Evolutionary conservation across 208 protist genomes (phyloP).

Genomic region (Lotmaria passim): DNA sequence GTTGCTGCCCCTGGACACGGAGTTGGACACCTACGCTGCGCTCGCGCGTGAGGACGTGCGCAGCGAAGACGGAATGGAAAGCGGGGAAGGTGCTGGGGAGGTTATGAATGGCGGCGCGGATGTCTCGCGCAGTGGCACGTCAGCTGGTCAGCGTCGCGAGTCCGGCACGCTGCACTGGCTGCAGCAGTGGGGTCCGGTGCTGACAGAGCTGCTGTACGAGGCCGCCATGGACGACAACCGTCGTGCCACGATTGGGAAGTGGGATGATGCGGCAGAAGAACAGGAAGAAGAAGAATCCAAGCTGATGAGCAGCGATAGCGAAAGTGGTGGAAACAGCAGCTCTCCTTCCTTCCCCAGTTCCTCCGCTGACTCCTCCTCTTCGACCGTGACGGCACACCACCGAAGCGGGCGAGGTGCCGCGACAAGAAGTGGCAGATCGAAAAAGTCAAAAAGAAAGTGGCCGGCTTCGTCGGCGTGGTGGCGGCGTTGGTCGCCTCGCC

Average conservation of each 20-base stretch:
- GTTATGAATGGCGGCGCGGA: background rate
- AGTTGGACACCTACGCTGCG: conserved; percentile 9
- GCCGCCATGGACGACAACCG: conserved; percentile 17
- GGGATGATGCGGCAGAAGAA: background rate
- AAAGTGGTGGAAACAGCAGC: background rate
- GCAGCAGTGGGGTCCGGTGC: conserved; percentile 30
- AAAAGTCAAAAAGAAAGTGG: background rate
- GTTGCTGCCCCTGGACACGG: conserved; percentile 24
- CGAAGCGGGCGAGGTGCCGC: too few relatives aligned
- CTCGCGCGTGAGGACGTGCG: background rate
- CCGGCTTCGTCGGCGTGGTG: too few relatives aligned
- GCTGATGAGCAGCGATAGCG: background rate
- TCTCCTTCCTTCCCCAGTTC: too few relatives aligned
- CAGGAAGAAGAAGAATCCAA: background rate
- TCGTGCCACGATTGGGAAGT: too few relatives aligned
- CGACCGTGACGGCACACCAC: background rate
- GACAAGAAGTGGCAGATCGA: background rate
- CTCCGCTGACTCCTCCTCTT: background rate
- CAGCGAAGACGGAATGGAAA: background rate
- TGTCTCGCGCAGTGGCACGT: background rate
- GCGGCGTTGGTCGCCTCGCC: background rate
- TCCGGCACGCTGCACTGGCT: conserved; percentile 32
- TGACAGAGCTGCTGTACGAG: conserved; percentile 36
- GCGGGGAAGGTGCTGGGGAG: background rate
- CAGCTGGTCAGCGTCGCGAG: background rate